Percentiles rank a stretch among this genome's conserved stretches.
These are phyloP conservation scores for Myrica gale DNA, from an alignment of 306 rosid genomes.

Conservation along the genomic window DNA sequence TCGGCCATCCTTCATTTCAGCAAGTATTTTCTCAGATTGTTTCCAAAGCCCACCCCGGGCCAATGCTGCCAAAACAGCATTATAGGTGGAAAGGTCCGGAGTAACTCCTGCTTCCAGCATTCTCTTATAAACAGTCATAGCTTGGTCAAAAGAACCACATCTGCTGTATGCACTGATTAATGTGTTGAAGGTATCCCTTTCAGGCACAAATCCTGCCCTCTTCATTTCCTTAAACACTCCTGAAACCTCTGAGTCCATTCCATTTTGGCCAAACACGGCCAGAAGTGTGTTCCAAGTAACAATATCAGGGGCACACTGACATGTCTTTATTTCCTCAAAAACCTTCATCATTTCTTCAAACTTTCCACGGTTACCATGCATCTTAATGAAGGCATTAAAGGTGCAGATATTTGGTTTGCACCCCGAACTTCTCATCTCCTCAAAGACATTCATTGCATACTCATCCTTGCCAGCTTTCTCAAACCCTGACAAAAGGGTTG, in stretches of 20 bases:
- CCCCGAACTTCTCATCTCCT: slow-evolving; percentile 65
- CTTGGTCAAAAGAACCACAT: slow-evolving; percentile 83
- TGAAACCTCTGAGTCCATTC: slow-evolving; percentile 78
- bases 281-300: slow-evolving; percentile 95
- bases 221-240: slow-evolving; percentile 87
- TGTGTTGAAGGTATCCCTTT: slow-evolving; percentile 87
- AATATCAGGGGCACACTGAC: slow-evolving; percentile 69
- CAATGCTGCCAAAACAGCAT: slow-evolving; percentile 86
- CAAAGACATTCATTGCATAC: slow-evolving; percentile 51
- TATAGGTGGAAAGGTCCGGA: slow-evolving; percentile 83
- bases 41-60: slow-evolving; percentile 94
- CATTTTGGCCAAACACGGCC: slow-evolving; percentile 89
- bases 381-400: slow-evolving; percentile 83
- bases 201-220: slow-evolving; percentile 92
- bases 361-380: slow-evolving; percentile 87
- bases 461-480: slow-evolving; percentile 84
- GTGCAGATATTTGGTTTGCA: slow-evolving; percentile 89
- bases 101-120: slow-evolving; percentile 86
- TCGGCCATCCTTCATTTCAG: slow-evolving; percentile 71
- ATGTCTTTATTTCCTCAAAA: slow-evolving; percentile 64
- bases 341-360: slow-evolving; percentile 86
- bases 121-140: slow-evolving; percentile 70
- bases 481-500: slow-evolving; percentile 81
- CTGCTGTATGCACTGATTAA: slow-evolving; percentile 86
- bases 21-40: slow-evolving; percentile 75